Evolutionary conservation across 345 rosid species (phyloP), one percentile per base, ranked within the genome.

Genomic region (Erucastrum elatum): DNA sequence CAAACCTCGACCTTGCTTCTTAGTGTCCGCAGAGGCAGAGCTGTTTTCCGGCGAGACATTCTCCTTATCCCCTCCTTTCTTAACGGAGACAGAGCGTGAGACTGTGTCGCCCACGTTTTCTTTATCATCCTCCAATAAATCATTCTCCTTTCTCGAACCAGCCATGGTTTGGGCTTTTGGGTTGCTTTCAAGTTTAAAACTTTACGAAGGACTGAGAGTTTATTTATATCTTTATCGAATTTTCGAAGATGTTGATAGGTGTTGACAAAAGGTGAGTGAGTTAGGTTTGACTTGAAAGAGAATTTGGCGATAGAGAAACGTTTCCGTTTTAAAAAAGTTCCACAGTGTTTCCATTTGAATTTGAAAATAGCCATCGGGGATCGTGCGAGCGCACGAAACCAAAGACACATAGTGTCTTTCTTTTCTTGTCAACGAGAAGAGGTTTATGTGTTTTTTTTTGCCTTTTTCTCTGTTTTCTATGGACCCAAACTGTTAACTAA

Each of bases 331-430:
- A 15, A 53, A 75, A 75, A 75, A 70, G 72, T 70, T 2, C 8
- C 26, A 53, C 35, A 68, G 9, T 75, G 44, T 62, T 27, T 34
- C 16, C 39, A 53, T 83, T 87, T 85, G 90, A 87, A 87, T 87
- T 87, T 84, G 87, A 87, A 21, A 21, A 83, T 75, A 60, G 65
- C 34, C 77, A 75, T 83, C 11, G 87, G 83, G 77, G 82, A 81
- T 3, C 72, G 87, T 61, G 84, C 55, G n/a, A 65, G 13, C 60
- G 82, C 74, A 35, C 82, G 29, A 26, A 73, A 67, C 74, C 82
- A 74, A 68, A 79, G 77, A 79, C 33, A 73, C 9, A 6, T 2
- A 10, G 3, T 39, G 61, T 56, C 67, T 77, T 70, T 77, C 70
- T 65, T 78, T 71, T 64, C 76, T 78, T 72, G 67, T 71, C 61